These are phyloP conservation scores for Casuarina glauca DNA, from an alignment of 306 rosid species.

Conservation along the genomic window DNA sequence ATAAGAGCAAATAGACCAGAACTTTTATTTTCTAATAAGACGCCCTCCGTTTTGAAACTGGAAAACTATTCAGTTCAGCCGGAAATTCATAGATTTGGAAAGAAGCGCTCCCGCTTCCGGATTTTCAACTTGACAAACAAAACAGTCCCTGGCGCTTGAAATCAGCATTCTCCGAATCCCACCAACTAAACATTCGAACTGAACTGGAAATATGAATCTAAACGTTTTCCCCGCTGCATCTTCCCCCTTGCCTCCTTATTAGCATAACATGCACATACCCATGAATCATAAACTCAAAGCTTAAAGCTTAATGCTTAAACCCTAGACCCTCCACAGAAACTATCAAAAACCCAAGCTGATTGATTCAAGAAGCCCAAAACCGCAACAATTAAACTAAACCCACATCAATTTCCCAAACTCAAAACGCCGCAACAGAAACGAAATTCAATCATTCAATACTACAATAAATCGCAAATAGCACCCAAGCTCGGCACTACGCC, in stretches of 20 bases:
- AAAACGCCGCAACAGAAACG: background rate
- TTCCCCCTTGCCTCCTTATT: background rate
- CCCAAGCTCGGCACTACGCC: background rate
- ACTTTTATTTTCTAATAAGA: background rate
- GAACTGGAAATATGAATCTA: background rate
- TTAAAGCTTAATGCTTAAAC: constrained; percentile 4
- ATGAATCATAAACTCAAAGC: background rate
- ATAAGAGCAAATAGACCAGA: background rate
- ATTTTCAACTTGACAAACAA: background rate
- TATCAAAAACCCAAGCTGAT: background rate
- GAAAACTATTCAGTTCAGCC: background rate
- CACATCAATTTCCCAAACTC: constrained; percentile 3
- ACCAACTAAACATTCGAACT: background rate
- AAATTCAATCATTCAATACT: constrained; percentile 22
- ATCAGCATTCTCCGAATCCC: background rate
- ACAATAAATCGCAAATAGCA: constrained; percentile 1
- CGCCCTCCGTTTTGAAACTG: background rate
- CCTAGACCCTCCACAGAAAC: constrained; percentile 11
- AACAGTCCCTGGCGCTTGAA: background rate
- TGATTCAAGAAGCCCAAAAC: background rate
- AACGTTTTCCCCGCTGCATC: background rate
- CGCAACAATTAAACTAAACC: constrained; percentile 25
- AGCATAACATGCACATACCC: background rate
- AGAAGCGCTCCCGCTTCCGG: background rate
- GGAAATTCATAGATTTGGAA: background rate